phyloP scores from a whole-genome alignment of 2,329 filamentous ascomycete genomes.

The Zopfia rhizophila region DNA sequence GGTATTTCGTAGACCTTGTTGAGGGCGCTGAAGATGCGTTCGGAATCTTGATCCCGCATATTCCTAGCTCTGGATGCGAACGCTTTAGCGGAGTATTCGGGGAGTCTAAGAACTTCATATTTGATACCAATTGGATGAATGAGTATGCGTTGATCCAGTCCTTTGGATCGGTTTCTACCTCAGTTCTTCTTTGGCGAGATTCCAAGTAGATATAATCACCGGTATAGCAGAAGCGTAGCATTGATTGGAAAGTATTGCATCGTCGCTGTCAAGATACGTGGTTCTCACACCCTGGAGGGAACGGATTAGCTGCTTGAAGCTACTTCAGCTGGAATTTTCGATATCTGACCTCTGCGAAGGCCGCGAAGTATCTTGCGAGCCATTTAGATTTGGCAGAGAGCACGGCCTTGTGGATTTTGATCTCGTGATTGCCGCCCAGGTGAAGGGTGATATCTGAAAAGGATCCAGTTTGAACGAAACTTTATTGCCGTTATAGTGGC shows the following conservation, averaged over 20 bases:
- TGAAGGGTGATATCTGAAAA: constrained; percentile 8
- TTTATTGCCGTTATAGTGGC: too few species aligned
- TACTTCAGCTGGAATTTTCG: too few species aligned
- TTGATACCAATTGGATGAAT: neutral
- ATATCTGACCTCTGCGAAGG: too few species aligned
- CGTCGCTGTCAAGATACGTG: neutral
- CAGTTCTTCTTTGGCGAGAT: neutral
- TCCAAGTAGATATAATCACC: neutral
- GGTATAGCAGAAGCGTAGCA: constrained; percentile 8
- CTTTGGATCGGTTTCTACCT: too few species aligned
- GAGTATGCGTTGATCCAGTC: too few species aligned
- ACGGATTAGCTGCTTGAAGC: too few species aligned
- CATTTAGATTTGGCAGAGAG: neutral
- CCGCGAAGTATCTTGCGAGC: too few species aligned
- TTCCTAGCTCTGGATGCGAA: too few species aligned
- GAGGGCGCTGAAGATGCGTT: too few species aligned
- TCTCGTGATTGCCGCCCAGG: neutral
- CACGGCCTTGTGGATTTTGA: constrained; percentile 4
- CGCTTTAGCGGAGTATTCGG: neutral
- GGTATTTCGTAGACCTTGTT: too few species aligned
- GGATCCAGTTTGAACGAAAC: constrained; percentile 11
- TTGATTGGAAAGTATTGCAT: neutral
- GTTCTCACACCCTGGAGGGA: neutral
- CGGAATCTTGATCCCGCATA: too few species aligned
- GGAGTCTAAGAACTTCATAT: neutral